Percentiles rank a stretch among this genome's conserved stretches.
phyloP scores from a whole-genome alignment of 352 stramenopile genomes.

The Globisporangium viniferum region DNA sequence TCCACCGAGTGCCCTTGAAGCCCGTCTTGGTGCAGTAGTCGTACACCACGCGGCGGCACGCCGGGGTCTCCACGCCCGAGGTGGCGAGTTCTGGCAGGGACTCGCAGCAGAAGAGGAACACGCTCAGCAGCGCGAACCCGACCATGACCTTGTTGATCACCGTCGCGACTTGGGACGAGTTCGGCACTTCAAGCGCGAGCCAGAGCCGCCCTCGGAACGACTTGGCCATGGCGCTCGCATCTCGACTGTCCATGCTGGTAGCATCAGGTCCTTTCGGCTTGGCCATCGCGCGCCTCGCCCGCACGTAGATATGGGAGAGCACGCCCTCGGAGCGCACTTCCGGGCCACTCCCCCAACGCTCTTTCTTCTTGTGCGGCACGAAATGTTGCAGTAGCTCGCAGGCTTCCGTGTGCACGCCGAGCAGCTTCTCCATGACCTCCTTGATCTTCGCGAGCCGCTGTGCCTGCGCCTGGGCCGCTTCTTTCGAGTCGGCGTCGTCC shows the following conservation, averaged over 20 bases:
- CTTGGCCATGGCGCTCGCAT: constrained; percentile 17
- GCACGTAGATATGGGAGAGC: constrained; percentile 45
- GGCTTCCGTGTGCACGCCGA: constrained; percentile 40
- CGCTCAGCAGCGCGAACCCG: constrained; percentile 45
- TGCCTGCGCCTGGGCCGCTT: constrained; percentile 30
- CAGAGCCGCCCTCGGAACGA: constrained; percentile 45
- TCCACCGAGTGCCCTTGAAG: constrained; percentile 12
- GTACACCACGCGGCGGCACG: constrained; percentile 46
- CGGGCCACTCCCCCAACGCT: not conserved
- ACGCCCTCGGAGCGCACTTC: constrained; percentile 22
- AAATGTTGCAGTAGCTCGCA: constrained; percentile 41
- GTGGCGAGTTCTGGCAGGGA: constrained; percentile 61
- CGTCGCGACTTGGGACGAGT: constrained; percentile 45
- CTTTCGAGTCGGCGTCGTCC: constrained; percentile 18
- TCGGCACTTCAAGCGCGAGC: constrained; percentile 56
- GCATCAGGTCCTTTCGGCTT: not conserved
- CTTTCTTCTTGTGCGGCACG: constrained; percentile 48
- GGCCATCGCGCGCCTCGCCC: constrained; percentile 23
- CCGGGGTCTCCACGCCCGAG: constrained; percentile 36
- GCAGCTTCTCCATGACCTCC: constrained; percentile 33
- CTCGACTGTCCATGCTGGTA: constrained; percentile 5
- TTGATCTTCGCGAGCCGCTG: constrained; percentile 43
- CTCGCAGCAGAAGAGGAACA: constrained; percentile 70
- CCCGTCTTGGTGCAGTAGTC: constrained; percentile 45
- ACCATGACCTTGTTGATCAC: constrained; percentile 65